Percentiles rank a stretch among this genome's conserved stretches.
These are phyloP conservation scores for Gracilaria domingensis DNA, from an alignment of 23 red algal genomes.

Conservation along the genomic window DNA sequence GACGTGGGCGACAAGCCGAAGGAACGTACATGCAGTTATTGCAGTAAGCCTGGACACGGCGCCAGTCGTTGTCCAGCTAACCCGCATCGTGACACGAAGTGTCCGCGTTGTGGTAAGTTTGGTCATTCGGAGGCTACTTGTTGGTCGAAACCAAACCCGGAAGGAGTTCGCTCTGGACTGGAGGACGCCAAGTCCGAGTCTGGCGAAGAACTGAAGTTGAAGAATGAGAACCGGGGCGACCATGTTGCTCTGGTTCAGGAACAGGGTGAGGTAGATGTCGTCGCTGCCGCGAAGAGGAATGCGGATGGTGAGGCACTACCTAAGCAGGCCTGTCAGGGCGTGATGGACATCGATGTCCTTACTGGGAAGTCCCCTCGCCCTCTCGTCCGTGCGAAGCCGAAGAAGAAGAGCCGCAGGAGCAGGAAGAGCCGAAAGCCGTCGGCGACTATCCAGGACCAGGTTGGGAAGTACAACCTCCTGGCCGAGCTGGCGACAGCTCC, in stretches of 20 bases:
- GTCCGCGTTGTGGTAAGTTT: not conserved
- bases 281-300: not conserved
- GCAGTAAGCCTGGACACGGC: not conserved
- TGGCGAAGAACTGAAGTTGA: not conserved
- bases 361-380: not conserved
- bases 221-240: not conserved
- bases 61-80: not conserved
- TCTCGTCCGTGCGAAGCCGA: not conserved
- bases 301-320: not conserved
- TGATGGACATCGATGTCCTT: not conserved
- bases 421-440: not conserved
- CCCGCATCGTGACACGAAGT: not conserved
- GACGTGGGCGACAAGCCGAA: no score
- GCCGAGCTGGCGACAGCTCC: no score
- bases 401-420: not conserved
- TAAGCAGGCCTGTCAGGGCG: not conserved
- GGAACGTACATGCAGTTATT: not conserved
- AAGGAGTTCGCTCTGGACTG: not conserved
- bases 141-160: not conserved
- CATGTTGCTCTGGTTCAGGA: not conserved
- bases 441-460: no score
- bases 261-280: not conserved
- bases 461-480: no score
- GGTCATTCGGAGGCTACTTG: not conserved
- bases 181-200: not conserved